These are phyloP conservation scores for Prunus padus DNA, from an alignment of 306 rosid genomes.

Conservation along the genomic window DNA sequence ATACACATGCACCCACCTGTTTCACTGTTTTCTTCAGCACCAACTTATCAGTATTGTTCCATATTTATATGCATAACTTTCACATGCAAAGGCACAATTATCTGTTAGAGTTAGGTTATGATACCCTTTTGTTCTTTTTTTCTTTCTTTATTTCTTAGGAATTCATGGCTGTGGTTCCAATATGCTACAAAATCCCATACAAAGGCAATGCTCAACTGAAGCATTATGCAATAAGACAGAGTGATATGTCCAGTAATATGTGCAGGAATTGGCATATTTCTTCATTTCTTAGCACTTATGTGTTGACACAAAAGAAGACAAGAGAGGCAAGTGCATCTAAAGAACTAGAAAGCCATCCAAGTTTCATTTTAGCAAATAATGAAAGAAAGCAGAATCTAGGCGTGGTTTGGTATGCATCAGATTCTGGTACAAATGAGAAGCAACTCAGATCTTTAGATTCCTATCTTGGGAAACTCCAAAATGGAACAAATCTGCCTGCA, in stretches of 20 bases:
- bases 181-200: conserved; percentile 41
- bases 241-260: conserved; percentile 18
- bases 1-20: not conserved
- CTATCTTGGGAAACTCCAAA: conserved; percentile 60
- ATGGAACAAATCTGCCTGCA: conserved; percentile 20
- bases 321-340: not conserved
- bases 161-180: conserved; percentile 56
- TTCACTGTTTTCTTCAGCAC: not conserved
- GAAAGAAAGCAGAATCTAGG: conserved; percentile 12
- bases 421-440: conserved; percentile 35
- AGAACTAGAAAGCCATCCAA: conserved; percentile 15
- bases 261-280: conserved; percentile 12
- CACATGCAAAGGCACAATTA: too few species aligned
- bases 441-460: conserved; percentile 64
- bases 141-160: conserved; percentile 27
- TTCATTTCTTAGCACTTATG: conserved; percentile 2
- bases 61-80: not conserved
- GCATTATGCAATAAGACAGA: conserved; percentile 21
- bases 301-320: conserved; percentile 14
- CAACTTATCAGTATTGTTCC: not conserved
- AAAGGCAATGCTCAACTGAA: conserved; percentile 31
- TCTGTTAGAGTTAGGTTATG: not conserved
- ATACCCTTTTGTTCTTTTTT: not conserved
- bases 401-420: conserved; percentile 36
- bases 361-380: conserved; percentile 29